These are phyloP conservation scores for Boletus pseudopeckii DNA, from an alignment of 768 basidiomycete species.

Conservation along the genomic window DNA sequence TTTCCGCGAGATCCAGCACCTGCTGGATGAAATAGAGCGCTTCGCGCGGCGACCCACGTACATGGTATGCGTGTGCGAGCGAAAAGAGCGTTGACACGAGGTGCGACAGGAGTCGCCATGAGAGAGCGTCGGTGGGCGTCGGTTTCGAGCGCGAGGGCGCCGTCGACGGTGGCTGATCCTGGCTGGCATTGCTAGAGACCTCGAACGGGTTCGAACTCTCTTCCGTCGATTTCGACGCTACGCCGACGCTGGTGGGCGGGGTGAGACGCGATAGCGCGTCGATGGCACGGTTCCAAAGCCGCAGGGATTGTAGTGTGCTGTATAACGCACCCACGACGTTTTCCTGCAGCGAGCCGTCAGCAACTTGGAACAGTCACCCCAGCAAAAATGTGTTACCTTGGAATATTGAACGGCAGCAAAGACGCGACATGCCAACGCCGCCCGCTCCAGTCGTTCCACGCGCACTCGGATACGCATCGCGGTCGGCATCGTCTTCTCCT, in stretches of 20 bases:
- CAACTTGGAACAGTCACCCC: background rate
- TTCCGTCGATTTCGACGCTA: constrained; percentile 24
- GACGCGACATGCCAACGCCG: constrained; percentile 68
- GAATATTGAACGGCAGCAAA: constrained; percentile 67
- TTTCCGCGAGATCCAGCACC: constrained; percentile 66
- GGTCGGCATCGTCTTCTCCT: constrained; percentile 49
- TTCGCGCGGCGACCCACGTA: constrained; percentile 79
- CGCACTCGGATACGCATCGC: constrained; percentile 57
- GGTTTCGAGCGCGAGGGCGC: constrained; percentile 10
- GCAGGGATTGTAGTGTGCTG: constrained; percentile 63
- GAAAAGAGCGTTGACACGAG: constrained; percentile 65
- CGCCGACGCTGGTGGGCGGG: constrained; percentile 30
- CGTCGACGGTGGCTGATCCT: constrained; percentile 23
- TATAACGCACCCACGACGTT: constrained; percentile 55
- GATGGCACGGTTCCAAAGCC: constrained; percentile 77
- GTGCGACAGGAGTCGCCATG: constrained; percentile 76
- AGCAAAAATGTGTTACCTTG: constrained; percentile 42
- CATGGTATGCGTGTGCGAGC: constrained; percentile 60
- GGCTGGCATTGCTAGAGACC: constrained; percentile 35
- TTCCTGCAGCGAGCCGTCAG: constrained; percentile 41
- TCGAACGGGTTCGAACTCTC: constrained; percentile 56
- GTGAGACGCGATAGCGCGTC: constrained; percentile 62
- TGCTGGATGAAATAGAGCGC: constrained; percentile 82
- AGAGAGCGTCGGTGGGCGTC: constrained; percentile 48
- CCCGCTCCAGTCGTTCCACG: constrained; percentile 58